phyloP scores from a whole-genome alignment of 352 stramenopile genomes.

The Ophiocytium majus region DNA sequence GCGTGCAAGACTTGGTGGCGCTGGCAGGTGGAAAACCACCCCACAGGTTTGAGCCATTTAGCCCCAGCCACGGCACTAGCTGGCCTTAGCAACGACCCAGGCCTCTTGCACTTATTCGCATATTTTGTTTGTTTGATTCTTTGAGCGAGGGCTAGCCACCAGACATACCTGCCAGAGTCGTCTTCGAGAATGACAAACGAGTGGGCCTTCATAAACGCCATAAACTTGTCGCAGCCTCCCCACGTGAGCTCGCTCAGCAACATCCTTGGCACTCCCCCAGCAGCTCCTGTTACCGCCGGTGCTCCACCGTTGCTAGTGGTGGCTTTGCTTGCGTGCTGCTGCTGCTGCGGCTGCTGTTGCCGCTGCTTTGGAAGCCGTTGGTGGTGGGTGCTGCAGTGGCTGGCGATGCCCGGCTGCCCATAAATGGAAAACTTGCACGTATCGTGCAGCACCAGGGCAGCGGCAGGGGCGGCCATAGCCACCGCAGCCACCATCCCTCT shows the following conservation, averaged over 20 bases:
- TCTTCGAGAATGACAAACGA: constrained; percentile 50
- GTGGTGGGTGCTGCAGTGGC: neutral
- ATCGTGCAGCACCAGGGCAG: neutral
- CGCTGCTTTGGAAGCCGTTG: neutral
- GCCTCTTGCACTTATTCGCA: neutral
- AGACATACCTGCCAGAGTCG: neutral
- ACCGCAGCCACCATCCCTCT: neutral
- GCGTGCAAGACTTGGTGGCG: too few relatives aligned
- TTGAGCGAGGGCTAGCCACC: neutral
- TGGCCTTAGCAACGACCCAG: neutral
- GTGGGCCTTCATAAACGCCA: constrained; percentile 45
- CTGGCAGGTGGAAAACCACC: neutral
- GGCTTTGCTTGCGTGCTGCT: neutral
- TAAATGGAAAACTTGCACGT: neutral
- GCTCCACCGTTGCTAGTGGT: neutral
- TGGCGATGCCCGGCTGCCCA: neutral
- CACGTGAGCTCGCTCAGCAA: constrained; percentile 21
- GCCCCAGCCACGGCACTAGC: neutral
- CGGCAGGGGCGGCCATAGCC: too few relatives aligned
- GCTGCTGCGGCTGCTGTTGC: neutral
- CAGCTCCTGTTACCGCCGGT: neutral
- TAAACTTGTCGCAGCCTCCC: constrained; percentile 28
- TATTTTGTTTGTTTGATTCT: neutral
- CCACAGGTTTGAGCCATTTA: neutral
- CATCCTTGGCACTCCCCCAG: constrained; percentile 34